These are phyloP conservation scores for Yamadazyma atlantica DNA, from an alignment of 1,139 yeast genomes.

Conservation along the genomic window DNA sequence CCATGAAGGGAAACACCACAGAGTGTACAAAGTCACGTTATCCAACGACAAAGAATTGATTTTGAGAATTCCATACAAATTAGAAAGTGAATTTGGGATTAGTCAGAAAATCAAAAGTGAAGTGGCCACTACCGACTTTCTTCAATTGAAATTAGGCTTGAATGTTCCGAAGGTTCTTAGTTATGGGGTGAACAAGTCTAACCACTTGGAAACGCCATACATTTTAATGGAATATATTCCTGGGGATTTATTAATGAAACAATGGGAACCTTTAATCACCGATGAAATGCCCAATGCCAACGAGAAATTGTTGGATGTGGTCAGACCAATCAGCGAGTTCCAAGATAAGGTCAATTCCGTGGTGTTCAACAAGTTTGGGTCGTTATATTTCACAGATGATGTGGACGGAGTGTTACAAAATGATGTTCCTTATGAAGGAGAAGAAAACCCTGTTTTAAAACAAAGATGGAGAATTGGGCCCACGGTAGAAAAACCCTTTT, in stretches of 20 bases:
- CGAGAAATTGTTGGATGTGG: constrained; percentile 51
- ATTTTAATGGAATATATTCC: constrained; percentile 75
- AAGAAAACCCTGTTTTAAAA: constrained; percentile 55
- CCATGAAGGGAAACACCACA: constrained; percentile 93
- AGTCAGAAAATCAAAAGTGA: constrained; percentile 76
- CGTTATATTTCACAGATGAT: constrained; percentile 72
- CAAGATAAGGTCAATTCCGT: constrained; percentile 51
- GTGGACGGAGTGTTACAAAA: constrained; percentile 42
- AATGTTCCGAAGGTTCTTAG: constrained; percentile 75
- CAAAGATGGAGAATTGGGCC: constrained; percentile 91
- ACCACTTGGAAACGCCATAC: constrained; percentile 70
- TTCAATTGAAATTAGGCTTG: constrained; percentile 49
- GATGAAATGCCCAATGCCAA: constrained; percentile 37
- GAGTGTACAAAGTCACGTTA: constrained; percentile 72
- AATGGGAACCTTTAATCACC: constrained; percentile 79
- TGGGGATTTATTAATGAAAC: constrained; percentile 81
- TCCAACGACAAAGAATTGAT: constrained; percentile 63
- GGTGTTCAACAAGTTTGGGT: constrained; percentile 73
- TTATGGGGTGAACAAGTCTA: constrained; percentile 63
- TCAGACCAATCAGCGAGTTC: constrained; percentile 62
- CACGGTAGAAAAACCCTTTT: constrained; percentile 74
- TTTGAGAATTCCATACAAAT: constrained; percentile 81
- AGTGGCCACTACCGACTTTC: constrained; percentile 89
- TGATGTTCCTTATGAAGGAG: constrained; percentile 57
- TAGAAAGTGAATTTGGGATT: constrained; percentile 63